Evolutionary conservation across 164 flowering plant genomes (phyloP), one percentile per base, ranked within the genome.

Genomic region (Cinnamomum chago): DNA sequence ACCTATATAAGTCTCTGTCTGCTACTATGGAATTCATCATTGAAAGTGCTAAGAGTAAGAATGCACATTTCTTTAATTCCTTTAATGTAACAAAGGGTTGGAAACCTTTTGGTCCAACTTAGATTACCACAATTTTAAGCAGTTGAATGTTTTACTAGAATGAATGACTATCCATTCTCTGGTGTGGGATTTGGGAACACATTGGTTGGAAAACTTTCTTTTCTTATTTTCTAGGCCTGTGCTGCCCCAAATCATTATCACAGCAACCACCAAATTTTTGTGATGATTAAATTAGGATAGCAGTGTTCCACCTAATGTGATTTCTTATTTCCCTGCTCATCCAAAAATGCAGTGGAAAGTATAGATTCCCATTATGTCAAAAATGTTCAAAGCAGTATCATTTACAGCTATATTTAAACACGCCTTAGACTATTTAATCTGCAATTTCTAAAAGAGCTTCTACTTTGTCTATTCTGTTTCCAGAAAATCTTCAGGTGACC

Each of bases 11-110:
- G 82, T 81, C 95, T 30, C 77, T 92, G 73, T 86, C 92, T 72
- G 81, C 92, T 9, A 91, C 97, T 25, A 35, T 85, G 80, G 98
- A 94, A 79, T 87, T 90, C 83, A 92, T 94, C 64, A 76, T 94
- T 83, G 94, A 92, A 82, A 88, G 86, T 80, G 97, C 89, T 78
- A 86, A 83, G 77, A 94, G 97, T 94, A 78, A 70, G 70, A 33
- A n/a, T 15, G 47, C 5, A 18, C 40, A 14, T 67, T 30, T 40
- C 20, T 47, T 7, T 68, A 18, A 10, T 47, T 40, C 55, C 7
- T 68, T 15, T 3, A 23, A 68, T 6, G 55, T 35, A 40, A 47
- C 27, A 3, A 20, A 55, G n/a, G 60, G 5, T 40, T 40, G 47
- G 47, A 40, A 40, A 40, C 47, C 10, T 40, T 40, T 40, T 40